Conservation (phyloP, 495 filamentous ascomycete genomes). For the Patellaria atrata region DNA sequence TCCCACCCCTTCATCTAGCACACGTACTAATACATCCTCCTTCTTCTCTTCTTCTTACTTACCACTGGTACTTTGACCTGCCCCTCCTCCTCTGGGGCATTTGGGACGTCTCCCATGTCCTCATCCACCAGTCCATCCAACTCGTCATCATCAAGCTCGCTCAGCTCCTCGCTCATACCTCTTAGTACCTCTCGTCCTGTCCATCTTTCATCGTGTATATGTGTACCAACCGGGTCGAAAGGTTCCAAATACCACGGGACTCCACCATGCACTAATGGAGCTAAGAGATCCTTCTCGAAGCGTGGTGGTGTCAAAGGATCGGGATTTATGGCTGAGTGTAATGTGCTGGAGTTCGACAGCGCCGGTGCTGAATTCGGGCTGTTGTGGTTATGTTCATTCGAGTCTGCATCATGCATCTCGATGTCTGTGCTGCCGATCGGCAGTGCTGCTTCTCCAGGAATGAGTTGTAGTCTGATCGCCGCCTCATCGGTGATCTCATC, state of each 20-base stretch:
- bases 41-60: slow-evolving; percentile 10
- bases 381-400: background rate
- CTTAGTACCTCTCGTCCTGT: slow-evolving; percentile 60
- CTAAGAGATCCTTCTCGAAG: slow-evolving; percentile 34
- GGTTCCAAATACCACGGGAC: slow-evolving; percentile 78
- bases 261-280: slow-evolving; percentile 54
- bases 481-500: slow-evolving; percentile 15
- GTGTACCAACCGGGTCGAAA: slow-evolving; percentile 67
- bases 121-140: slow-evolving; percentile 48
- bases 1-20: slow-evolving; percentile 2
- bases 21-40: slow-evolving; percentile 13
- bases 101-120: too few species aligned
- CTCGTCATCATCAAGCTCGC: slow-evolving; percentile 78
- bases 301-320: slow-evolving; percentile 30
- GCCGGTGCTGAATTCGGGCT: background rate
- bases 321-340: slow-evolving; percentile 2
- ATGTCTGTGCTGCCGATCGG: slow-evolving; percentile 3
- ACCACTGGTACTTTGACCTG: slow-evolving; percentile 7
- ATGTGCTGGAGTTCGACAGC: slow-evolving; percentile 4
- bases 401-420: background rate
- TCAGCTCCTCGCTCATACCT: slow-evolving; percentile 72
- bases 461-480: slow-evolving; percentile 14
- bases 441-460: slow-evolving; percentile 2
- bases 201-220: slow-evolving; percentile 61
- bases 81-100: slow-evolving; percentile 10